Conservation (phyloP, 2,329 filamentous ascomycete species). For the Bipolaris oryzae region DNA sequence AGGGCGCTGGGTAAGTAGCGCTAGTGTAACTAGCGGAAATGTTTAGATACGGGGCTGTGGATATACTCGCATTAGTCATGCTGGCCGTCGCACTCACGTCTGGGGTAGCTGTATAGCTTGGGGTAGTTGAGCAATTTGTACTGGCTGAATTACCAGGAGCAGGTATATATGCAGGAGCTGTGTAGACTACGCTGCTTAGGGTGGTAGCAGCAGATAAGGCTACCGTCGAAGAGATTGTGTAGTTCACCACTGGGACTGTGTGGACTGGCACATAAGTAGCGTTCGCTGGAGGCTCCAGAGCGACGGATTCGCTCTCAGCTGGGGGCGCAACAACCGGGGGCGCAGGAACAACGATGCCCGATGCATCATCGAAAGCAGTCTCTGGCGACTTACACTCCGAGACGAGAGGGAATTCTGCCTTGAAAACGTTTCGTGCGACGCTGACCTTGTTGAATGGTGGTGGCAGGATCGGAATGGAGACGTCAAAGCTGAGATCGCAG, state of each 20-base stretch:
- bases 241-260: not conserved
- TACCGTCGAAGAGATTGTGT: not conserved
- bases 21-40: not conserved
- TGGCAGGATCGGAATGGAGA: conserved; percentile 31
- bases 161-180: not conserved
- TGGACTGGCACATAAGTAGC: not conserved
- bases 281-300: not conserved
- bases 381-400: conserved; percentile 26
- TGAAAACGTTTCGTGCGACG: conserved; percentile 28
- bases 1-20: not conserved
- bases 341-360: conserved; percentile 2
- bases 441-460: conserved; percentile 19
- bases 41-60: no score
- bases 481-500: conserved; percentile 26
- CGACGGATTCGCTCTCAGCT: no score
- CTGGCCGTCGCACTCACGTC: no score
- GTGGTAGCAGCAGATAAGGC: not conserved
- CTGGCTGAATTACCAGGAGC: not conserved
- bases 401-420: conserved; percentile 25
- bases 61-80: no score
- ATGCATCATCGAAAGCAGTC: conserved; percentile 2
- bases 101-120: no score
- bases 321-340: conserved; percentile 1
- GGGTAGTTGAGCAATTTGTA: no score
- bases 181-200: not conserved